phyloP scores from a whole-genome alignment of 371 early-diverging fungal genomes.

The Sporodiniella umbellata region DNA sequence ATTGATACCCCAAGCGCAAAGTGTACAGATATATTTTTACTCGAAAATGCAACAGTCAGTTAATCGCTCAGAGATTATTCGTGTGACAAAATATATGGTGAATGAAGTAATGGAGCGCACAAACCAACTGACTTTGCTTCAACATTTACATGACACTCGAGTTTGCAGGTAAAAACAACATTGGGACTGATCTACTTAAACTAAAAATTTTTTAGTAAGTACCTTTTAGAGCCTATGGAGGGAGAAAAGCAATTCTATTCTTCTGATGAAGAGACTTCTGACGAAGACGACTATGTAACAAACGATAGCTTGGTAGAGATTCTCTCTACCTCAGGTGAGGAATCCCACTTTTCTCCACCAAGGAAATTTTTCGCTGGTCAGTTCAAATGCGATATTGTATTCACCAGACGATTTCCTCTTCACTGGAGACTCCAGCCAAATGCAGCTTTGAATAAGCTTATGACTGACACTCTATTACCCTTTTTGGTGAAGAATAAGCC shows the following conservation, averaged over 20 bases:
- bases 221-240: constrained; percentile 53
- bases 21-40: constrained; percentile 68
- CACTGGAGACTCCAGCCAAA: constrained; percentile 76
- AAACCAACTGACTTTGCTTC: constrained; percentile 65
- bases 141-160: constrained; percentile 63
- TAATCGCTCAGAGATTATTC: constrained; percentile 55
- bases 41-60: constrained; percentile 60
- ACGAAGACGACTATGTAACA: constrained; percentile 33
- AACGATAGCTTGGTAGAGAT: constrained; percentile 47
- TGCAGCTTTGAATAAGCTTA: constrained; percentile 60
- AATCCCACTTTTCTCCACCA: constrained; percentile 28
- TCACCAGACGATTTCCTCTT: constrained; percentile 59
- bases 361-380: constrained; percentile 58
- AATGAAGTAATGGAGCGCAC: constrained; percentile 61
- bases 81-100: constrained; percentile 56
- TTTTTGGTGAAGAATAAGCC: constrained; percentile 74
- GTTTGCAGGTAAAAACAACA: constrained; percentile 53
- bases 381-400: constrained; percentile 70
- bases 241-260: constrained; percentile 30
- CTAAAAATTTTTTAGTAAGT: constrained; percentile 40
- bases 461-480: constrained; percentile 51
- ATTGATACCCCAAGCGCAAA: constrained; percentile 51
- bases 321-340: constrained; percentile 43
- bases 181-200: not conserved
- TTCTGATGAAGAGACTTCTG: constrained; percentile 47